These are phyloP conservation scores for Triticum urartu DNA, from an alignment of 176 grass and related monocot genomes.

Conservation along the genomic window DNA sequence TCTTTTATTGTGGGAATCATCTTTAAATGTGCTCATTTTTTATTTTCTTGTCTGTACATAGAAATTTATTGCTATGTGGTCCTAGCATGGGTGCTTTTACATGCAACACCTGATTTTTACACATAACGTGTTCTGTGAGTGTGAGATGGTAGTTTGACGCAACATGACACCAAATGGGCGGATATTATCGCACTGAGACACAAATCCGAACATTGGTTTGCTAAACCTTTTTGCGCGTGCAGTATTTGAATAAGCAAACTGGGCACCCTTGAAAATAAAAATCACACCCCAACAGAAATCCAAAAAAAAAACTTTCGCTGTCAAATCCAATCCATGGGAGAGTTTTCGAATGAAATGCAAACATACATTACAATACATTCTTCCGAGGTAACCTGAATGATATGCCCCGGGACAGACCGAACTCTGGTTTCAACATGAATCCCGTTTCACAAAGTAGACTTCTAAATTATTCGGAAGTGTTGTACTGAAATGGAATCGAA, in stretches of 20 bases:
- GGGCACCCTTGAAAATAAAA: not conserved
- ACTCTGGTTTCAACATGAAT: no score
- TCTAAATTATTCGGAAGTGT: no score
- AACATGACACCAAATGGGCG: not conserved
- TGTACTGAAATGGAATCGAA: no score
- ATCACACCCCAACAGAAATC: not conserved
- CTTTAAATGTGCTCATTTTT: not conserved
- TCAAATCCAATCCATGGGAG: no score
- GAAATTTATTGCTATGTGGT: not conserved
- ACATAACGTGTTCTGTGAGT: not conserved
- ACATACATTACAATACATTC: no score
- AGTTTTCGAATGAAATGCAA: no score
- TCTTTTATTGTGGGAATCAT: not conserved
- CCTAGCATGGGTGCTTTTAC: not conserved
- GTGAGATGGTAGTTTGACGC: not conserved
- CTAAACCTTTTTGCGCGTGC: not conserved
- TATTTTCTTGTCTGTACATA: not conserved
- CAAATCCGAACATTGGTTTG: not conserved
- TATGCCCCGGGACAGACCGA: no score
- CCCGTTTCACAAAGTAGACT: no score
- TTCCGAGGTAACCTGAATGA: no score
- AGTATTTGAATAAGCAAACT: not conserved
- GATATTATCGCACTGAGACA: not conserved
- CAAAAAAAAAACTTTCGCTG: not conserved
- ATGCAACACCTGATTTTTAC: not conserved